Evolutionary conservation across 2,329 filamentous ascomycete genomes (phyloP).

Genomic region (Xylaria multiplex): DNA sequence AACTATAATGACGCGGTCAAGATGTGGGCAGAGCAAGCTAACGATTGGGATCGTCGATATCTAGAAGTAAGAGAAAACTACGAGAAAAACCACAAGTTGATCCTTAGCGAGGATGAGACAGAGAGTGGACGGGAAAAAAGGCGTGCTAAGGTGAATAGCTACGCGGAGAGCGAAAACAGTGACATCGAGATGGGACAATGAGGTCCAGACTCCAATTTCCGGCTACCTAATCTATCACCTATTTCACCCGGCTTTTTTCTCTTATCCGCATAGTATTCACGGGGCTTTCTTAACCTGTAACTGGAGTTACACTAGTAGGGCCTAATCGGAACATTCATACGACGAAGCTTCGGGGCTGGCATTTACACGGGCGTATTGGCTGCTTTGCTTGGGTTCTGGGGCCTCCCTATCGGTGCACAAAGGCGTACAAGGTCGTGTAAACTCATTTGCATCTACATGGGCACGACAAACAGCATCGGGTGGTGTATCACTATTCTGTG

Average conservation of each 20-base stretch:
- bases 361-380: conserved; percentile 26
- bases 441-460: conserved; percentile 23
- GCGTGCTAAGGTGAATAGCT: conserved; percentile 51
- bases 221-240: neutral
- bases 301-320: neutral
- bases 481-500: conserved; percentile 4
- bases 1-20: conserved; percentile 67
- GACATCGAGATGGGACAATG: conserved; percentile 46
- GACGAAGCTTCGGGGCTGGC: neutral
- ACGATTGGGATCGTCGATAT: conserved; percentile 78
- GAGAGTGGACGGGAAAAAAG: conserved; percentile 45
- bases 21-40: conserved; percentile 69
- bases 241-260: neutral
- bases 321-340: conserved; percentile 1
- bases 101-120: conserved; percentile 46
- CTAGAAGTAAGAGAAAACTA: conserved; percentile 63
- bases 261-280: neutral
- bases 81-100: conserved; percentile 61
- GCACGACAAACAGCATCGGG: neutral
- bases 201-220: neutral
- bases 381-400: conserved; percentile 14
- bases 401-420: conserved; percentile 6
- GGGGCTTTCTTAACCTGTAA: neutral
- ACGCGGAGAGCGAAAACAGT: conserved; percentile 53
- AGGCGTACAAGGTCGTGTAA: conserved; percentile 19